phyloP scores from a whole-genome alignment of 2,329 filamentous ascomycete species.

The Apiospora sp. region DNA sequence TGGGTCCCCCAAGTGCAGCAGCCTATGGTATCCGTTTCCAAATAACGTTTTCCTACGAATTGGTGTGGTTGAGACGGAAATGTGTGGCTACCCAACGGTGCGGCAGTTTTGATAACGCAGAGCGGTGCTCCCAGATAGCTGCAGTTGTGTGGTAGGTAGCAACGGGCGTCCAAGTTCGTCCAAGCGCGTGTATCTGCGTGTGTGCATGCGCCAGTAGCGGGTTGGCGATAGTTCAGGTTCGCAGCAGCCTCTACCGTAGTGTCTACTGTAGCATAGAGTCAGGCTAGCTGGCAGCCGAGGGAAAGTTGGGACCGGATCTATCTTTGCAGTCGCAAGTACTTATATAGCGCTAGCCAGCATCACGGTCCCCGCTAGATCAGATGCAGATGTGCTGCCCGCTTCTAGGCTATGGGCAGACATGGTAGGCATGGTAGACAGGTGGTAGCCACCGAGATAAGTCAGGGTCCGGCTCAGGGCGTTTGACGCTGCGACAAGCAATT shows the following conservation, averaged over 20 bases:
- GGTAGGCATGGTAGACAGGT: too few species aligned
- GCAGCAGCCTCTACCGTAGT: not conserved
- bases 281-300: slow-evolving; percentile 2
- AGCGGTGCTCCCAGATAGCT: not conserved
- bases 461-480: not conserved
- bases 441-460: not conserved
- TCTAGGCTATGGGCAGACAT: not conserved
- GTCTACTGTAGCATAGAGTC: not conserved
- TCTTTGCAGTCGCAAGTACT: not conserved
- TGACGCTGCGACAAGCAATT: slow-evolving; percentile 16
- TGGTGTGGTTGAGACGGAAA: slow-evolving; percentile 12
- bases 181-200: not conserved
- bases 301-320: not conserved
- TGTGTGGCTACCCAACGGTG: slow-evolving; percentile 19
- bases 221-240: slow-evolving; percentile 10
- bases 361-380: not conserved
- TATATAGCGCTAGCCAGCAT: not conserved
- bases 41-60: not conserved
- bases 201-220: not conserved
- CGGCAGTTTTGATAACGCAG: slow-evolving; percentile 1
- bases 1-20: not conserved
- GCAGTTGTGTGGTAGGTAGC: not conserved
- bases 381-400: slow-evolving; percentile 6
- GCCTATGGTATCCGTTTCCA: slow-evolving; percentile 12
- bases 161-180: not conserved